These are phyloP conservation scores for Austroboletus festivus DNA, from an alignment of 768 basidiomycete species.

Conservation along the genomic window DNA sequence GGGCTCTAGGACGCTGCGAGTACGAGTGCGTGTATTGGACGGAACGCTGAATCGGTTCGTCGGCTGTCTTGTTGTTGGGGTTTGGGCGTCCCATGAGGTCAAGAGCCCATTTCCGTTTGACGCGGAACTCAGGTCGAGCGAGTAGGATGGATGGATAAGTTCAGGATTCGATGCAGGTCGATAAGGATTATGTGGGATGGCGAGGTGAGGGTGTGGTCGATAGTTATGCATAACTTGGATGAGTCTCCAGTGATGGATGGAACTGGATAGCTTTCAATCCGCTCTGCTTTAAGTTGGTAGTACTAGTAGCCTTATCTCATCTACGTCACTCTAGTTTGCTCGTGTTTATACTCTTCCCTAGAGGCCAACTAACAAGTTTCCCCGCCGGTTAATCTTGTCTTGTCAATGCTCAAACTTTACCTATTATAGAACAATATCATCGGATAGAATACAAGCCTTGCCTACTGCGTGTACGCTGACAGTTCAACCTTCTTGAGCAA, in stretches of 20 bases:
- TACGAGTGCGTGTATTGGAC: conserved; percentile 33
- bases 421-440: too few relatives aligned
- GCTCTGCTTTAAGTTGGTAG: neutral
- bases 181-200: conserved; percentile 37
- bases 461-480: conserved; percentile 36
- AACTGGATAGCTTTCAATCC: neutral
- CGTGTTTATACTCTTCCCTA: too few relatives aligned
- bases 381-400: too few relatives aligned
- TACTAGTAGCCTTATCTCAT: conserved; percentile 15
- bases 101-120: conserved; percentile 15
- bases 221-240: conserved; percentile 24
- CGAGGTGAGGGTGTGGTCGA: conserved; percentile 35
- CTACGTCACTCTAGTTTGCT: conserved; percentile 18
- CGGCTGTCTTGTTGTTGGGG: conserved; percentile 25
- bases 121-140: conserved; percentile 27
- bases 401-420: too few relatives aligned
- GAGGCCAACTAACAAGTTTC: too few relatives aligned
- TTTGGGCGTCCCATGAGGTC: conserved; percentile 36
- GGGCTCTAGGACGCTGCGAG: conserved; percentile 37
- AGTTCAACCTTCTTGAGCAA: conserved; percentile 80
- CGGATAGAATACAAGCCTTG: too few relatives aligned
- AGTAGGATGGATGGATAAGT: conserved; percentile 30
- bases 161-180: conserved; percentile 31
- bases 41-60: conserved; percentile 16
- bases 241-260: neutral